Evolutionary conservation across 1,284 basidiomycete genomes (phyloP).

Genomic region (Cerrena zonata): DNA sequence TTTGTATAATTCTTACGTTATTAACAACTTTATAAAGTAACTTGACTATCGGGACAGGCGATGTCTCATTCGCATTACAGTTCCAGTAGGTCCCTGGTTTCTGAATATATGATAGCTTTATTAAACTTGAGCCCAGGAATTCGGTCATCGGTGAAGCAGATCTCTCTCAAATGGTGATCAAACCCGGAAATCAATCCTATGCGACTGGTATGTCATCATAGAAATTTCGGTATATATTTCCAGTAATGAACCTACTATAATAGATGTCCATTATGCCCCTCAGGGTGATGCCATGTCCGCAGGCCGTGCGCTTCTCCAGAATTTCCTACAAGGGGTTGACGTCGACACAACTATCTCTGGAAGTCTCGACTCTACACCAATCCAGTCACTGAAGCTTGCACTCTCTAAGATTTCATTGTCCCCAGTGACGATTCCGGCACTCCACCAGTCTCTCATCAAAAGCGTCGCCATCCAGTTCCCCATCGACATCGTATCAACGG

Average conservation of each 20-base stretch:
- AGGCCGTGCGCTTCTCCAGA: slow-evolving; percentile 60
- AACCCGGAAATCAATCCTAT: slow-evolving; percentile 50
- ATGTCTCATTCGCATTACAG: slow-evolving; percentile 56
- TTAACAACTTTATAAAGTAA: slow-evolving; percentile 39
- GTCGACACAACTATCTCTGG: slow-evolving; percentile 59
- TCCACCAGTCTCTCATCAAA: slow-evolving; percentile 61
- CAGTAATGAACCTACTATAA: slow-evolving; percentile 53
- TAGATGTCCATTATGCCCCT: slow-evolving; percentile 63
- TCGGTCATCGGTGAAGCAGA: neutral
- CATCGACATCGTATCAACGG: slow-evolving; percentile 51
- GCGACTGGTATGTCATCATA: slow-evolving; percentile 37
- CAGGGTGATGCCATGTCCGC: slow-evolving; percentile 49
- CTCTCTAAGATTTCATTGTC: slow-evolving; percentile 58
- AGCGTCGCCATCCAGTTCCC: slow-evolving; percentile 53
- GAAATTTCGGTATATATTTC: neutral
- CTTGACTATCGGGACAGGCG: slow-evolving; percentile 65
- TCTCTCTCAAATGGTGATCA: slow-evolving; percentile 39
- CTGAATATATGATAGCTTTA: neutral
- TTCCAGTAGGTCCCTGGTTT: slow-evolving; percentile 35
- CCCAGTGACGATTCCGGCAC: slow-evolving; percentile 62
- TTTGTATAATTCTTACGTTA: no score
- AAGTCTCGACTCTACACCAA: slow-evolving; percentile 52
- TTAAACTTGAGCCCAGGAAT: neutral
- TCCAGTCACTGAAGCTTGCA: slow-evolving; percentile 61
- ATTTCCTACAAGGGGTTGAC: slow-evolving; percentile 64